A percentile compares a stretch with the other conserved stretches of the same genome.
phyloP scores from a whole-genome alignment of 2,329 filamentous ascomycete species.

The Claviceps sp. region DNA sequence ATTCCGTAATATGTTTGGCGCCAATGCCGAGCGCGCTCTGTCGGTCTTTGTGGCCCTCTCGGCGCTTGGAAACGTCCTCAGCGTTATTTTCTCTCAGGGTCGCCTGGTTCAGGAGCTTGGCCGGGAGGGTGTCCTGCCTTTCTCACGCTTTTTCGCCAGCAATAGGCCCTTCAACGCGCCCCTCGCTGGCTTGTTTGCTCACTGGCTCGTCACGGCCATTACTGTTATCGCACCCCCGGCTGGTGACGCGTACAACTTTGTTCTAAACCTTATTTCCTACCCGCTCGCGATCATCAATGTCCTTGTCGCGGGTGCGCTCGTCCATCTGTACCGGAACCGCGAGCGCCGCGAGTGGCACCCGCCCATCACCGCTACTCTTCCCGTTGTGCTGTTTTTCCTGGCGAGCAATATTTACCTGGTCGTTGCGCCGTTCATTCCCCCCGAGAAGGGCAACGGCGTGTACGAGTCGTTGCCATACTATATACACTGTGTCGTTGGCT shows the following conservation, averaged over 20 bases:
- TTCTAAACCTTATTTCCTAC: constrained; percentile 50
- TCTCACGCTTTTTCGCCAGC: constrained; percentile 47
- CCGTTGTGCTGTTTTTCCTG: constrained; percentile 44
- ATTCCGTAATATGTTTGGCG: constrained; percentile 43
- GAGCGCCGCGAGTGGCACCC: constrained; percentile 36
- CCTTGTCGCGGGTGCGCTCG: constrained; percentile 38
- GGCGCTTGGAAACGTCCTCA: constrained; percentile 53
- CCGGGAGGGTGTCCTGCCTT: constrained; percentile 52
- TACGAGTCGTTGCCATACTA: constrained; percentile 43
- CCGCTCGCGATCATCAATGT: constrained; percentile 45
- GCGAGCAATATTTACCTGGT: constrained; percentile 48
- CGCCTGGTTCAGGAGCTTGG: constrained; percentile 53
- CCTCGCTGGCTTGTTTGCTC: constrained; percentile 46
- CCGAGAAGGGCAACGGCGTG: constrained; percentile 35
- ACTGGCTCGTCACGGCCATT: constrained; percentile 50
- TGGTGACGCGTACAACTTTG: constrained; percentile 53
- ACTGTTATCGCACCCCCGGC: constrained; percentile 55
- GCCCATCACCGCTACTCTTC: constrained; percentile 39
- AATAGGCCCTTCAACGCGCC: constrained; percentile 52
- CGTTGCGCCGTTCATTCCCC: constrained; percentile 44
- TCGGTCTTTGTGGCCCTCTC: constrained; percentile 55
- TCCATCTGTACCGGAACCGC: constrained; percentile 39
- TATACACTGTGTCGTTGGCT: constrained; percentile 43
- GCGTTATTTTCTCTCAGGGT: constrained; percentile 55
- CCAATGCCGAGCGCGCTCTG: constrained; percentile 40